Percentiles rank a stretch among this genome's conserved stretches.
phyloP scores from a whole-genome alignment of 164 flowering plant genomes.

The Macadamia integrifolia region DNA sequence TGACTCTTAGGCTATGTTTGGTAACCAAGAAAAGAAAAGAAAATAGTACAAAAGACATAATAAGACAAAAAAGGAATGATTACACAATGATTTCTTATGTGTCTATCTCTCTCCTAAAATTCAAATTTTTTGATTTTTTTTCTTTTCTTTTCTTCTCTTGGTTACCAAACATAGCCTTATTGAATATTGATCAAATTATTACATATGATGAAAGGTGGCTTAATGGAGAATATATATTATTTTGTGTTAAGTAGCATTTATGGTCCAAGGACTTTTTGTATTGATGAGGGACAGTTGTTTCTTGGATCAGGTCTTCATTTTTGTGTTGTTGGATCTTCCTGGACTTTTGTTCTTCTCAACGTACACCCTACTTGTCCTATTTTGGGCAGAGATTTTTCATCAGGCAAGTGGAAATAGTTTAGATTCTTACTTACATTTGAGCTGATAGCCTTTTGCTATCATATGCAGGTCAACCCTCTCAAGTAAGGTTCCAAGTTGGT shows the following conservation, averaged over 20 bases:
- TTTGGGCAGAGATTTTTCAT: slow-evolving; percentile 99
- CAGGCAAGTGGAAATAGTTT: slow-evolving; percentile 54
- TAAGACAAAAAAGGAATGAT: no score
- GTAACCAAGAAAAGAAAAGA: no score
- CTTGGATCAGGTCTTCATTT: slow-evolving; percentile 55
- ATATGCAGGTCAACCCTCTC: neutral
- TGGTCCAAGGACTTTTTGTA: neutral
- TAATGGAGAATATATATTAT: neutral
- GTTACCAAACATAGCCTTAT: no score
- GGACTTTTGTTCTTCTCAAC: slow-evolving; percentile 91
- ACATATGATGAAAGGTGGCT: neutral
- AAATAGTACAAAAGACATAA: no score
- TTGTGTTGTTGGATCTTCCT: slow-evolving; percentile 70
- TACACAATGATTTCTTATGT: no score
- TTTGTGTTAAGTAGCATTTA: neutral
- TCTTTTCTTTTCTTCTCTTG: no score
- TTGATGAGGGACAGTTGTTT: slow-evolving; percentile 13
- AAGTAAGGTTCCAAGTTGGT: no score
- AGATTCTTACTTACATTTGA: slow-evolving; percentile 1
- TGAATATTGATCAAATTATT: no score
- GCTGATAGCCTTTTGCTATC: neutral
- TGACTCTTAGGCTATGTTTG: no score
- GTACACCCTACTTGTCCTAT: slow-evolving; percentile 87
- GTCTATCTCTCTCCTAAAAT: no score
- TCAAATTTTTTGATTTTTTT: no score